These are phyloP conservation scores for Cinnamomum micranthum DNA, from an alignment of 164 flowering plant genomes.

Conservation along the genomic window DNA sequence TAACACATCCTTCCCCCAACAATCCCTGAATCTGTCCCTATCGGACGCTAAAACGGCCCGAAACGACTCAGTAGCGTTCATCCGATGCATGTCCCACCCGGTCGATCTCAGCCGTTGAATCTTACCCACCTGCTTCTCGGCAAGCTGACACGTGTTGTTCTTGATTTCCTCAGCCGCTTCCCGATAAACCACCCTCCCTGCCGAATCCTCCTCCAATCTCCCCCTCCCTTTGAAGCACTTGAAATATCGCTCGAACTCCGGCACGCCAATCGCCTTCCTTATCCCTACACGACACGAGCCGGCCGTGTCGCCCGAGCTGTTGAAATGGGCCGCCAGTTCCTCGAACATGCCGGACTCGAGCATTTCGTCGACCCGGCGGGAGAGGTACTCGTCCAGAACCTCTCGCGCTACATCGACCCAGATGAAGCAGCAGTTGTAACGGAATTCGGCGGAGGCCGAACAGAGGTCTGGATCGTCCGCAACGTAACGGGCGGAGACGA, in stretches of 20 bases:
- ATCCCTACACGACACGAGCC: conserved; percentile 29
- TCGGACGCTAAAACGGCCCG: conserved; percentile 32
- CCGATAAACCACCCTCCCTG: conserved; percentile 32
- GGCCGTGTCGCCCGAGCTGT: conserved; percentile 18
- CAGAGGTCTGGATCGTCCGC: conserved; percentile 21
- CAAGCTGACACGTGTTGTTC: conserved; percentile 78
- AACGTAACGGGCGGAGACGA: conserved; percentile 38
- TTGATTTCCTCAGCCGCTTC: conserved; percentile 66
- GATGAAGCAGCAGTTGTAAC: conserved; percentile 76
- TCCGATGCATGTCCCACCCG: conserved; percentile 72
- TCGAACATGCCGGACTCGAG: conserved; percentile 70
- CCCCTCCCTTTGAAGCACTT: conserved; percentile 10
- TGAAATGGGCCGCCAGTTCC: conserved; percentile 56
- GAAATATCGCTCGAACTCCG: conserved; percentile 73
- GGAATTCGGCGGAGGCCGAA: conserved; percentile 19
- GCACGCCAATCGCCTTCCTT: conserved; percentile 80
- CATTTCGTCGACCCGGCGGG: conserved; percentile 83
- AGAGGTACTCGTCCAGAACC: conserved; percentile 44
- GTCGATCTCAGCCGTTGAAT: conserved; percentile 51
- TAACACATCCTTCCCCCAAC: conserved; percentile 66
- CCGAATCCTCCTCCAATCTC: conserved; percentile 18
- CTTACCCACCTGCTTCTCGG: conserved; percentile 66
- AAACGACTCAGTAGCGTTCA: conserved; percentile 72
- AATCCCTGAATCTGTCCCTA: conserved; percentile 21
- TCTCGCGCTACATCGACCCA: conserved; percentile 64